Evolutionary conservation across 2,329 filamentous ascomycete genomes (phyloP).

Genomic region (Penicillium sp.): DNA sequence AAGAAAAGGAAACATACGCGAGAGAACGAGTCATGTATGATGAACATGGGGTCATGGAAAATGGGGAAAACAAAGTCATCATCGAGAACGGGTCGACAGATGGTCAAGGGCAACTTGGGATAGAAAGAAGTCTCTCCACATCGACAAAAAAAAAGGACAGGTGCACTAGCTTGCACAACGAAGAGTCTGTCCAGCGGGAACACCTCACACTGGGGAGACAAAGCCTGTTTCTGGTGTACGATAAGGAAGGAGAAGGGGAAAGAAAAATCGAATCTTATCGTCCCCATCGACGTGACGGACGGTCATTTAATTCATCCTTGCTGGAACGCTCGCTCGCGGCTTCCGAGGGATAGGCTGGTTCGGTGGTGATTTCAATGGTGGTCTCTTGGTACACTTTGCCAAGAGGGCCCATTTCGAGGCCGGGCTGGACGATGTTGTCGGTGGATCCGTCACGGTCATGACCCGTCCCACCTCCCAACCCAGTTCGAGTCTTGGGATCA

Average conservation of each 20-base stretch:
- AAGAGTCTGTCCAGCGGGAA: too few species aligned
- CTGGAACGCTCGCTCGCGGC: slow-evolving; percentile 24
- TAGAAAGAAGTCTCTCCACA: too few species aligned
- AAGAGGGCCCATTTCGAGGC: slow-evolving; percentile 28
- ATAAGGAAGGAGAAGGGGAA: not conserved
- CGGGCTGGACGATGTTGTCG: slow-evolving; percentile 38
- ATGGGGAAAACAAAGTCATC: too few species aligned
- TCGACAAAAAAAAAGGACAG: too few species aligned
- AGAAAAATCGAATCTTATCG: slow-evolving; percentile 11
- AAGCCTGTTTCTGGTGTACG: too few species aligned
- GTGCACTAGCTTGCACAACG: too few species aligned
- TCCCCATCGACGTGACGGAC: slow-evolving; percentile 20
- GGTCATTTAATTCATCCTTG: slow-evolving; percentile 20
- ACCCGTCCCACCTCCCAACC: slow-evolving; percentile 16
- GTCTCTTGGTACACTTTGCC: slow-evolving; percentile 42
- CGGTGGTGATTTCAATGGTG: slow-evolving; percentile 39
- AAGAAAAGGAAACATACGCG: too few species aligned
- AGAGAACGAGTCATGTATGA: too few species aligned
- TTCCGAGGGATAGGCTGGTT: slow-evolving; percentile 28
- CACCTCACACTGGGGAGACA: too few species aligned
- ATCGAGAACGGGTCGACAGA: too few species aligned
- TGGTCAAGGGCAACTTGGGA: too few species aligned
- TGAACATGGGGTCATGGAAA: too few species aligned
- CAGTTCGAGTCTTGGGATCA: slow-evolving; percentile 18
- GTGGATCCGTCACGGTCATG: slow-evolving; percentile 41